Evolutionary conservation across 768 basidiomycete species (phyloP).

Genomic region (Psilocybe azurescens): DNA sequence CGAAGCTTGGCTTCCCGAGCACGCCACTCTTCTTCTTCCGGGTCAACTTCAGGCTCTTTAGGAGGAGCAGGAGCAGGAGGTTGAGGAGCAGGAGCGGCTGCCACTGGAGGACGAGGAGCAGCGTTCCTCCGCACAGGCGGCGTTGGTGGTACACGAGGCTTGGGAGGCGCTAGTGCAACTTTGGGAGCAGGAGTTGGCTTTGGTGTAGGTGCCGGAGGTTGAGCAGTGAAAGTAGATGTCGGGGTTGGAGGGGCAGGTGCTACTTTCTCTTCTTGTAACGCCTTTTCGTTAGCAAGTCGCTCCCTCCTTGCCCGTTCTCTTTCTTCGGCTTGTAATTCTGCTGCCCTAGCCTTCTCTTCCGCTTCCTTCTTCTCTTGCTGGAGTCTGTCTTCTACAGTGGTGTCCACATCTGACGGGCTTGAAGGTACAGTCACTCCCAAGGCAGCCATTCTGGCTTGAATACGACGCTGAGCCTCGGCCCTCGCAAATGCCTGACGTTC

Average conservation of each 20-base stretch:
- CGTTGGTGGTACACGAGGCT: slow-evolving; percentile 14
- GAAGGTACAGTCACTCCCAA: slow-evolving; percentile 71
- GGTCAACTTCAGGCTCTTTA: slow-evolving; percentile 60
- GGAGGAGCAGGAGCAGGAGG: slow-evolving; percentile 29
- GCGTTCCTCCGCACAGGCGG: neutral
- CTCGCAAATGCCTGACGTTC: slow-evolving; percentile 81
- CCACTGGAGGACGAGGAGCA: slow-evolving; percentile 1
- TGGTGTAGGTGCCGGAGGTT: slow-evolving; percentile 43
- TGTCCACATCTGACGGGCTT: slow-evolving; percentile 64
- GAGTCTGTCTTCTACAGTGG: slow-evolving; percentile 83
- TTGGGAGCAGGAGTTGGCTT: slow-evolving; percentile 29
- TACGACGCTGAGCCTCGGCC: slow-evolving; percentile 79
- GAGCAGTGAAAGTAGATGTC: slow-evolving; percentile 39
- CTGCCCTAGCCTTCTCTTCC: slow-evolving; percentile 78
- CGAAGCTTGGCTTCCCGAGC: slow-evolving; percentile 73
- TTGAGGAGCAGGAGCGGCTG: slow-evolving; percentile 24
- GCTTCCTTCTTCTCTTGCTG: slow-evolving; percentile 90
- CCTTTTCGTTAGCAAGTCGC: slow-evolving; percentile 77
- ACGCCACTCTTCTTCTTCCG: slow-evolving; percentile 75
- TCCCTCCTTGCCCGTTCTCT: slow-evolving; percentile 75
- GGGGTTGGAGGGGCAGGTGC: slow-evolving; percentile 38
- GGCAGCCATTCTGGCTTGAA: slow-evolving; percentile 84
- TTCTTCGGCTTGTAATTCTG: slow-evolving; percentile 83
- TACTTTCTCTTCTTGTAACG: slow-evolving; percentile 52
- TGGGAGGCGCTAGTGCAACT: slow-evolving; percentile 17